Evolutionary conservation across 352 stramenopile species (phyloP).

Genomic region (Phytophthora megakarya): DNA sequence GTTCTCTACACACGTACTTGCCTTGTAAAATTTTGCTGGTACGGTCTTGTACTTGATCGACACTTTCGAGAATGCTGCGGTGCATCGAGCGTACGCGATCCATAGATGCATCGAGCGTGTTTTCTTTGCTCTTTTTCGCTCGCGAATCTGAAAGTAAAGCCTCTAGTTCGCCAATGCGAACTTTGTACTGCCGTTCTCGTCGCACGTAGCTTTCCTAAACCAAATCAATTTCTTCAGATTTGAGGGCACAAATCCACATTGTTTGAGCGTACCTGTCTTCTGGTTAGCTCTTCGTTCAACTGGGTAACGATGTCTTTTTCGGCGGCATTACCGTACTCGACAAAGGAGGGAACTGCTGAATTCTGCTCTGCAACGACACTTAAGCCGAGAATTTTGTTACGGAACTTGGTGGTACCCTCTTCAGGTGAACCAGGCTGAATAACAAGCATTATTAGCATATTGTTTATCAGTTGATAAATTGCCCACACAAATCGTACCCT

Average conservation of each 20-base stretch:
- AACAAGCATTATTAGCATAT: constrained; percentile 10
- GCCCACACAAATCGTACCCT: constrained; percentile 27
- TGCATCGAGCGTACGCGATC: constrained; percentile 86
- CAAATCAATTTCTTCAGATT: not conserved
- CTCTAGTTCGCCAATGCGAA: constrained; percentile 85
- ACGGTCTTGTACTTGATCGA: constrained; percentile 91
- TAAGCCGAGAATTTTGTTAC: constrained; percentile 57
- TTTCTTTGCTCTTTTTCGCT: constrained; percentile 76
- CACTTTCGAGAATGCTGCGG: constrained; percentile 84
- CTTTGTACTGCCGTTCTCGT: constrained; percentile 87
- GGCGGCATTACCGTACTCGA: constrained; percentile 30
- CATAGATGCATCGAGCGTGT: constrained; percentile 75
- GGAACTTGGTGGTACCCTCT: constrained; percentile 52
- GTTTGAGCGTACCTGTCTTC: constrained; percentile 69
- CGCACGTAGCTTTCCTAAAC: constrained; percentile 86
- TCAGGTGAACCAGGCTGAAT: constrained; percentile 37
- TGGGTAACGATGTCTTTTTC: constrained; percentile 63
- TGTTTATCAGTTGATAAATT: not conserved
- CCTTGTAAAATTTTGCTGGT: constrained; percentile 90
- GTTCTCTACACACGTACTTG: constrained; percentile 24
- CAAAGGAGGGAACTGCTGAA: constrained; percentile 25
- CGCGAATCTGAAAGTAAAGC: constrained; percentile 63
- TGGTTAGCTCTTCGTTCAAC: constrained; percentile 63
- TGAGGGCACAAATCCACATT: too few relatives aligned
- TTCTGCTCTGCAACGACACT: constrained; percentile 54